These are phyloP conservation scores for Phyllosticta ampelicida DNA, from an alignment of 2,329 filamentous ascomycete genomes.

Conservation along the genomic window DNA sequence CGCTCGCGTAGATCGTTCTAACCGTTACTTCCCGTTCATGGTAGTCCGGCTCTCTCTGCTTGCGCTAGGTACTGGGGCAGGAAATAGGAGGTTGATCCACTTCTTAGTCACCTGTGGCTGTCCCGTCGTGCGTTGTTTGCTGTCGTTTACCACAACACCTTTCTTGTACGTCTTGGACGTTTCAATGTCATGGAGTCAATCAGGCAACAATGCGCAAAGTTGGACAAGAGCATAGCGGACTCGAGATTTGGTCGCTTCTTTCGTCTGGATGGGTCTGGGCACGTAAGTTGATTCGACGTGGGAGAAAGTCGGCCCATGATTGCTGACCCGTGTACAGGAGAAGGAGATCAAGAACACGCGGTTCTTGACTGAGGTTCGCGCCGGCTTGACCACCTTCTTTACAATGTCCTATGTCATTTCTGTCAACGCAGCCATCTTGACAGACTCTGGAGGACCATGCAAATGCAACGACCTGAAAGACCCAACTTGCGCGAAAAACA, in stretches of 20 bases:
- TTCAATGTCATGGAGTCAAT: slow-evolving; percentile 12
- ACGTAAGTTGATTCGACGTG: slow-evolving; percentile 56
- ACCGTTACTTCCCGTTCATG: not conserved
- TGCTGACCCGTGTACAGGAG: slow-evolving; percentile 62
- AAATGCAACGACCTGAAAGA: slow-evolving; percentile 46
- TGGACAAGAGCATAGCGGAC: slow-evolving; percentile 13
- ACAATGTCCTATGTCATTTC: slow-evolving; percentile 63
- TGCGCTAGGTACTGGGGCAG: not conserved
- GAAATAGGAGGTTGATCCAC: not conserved
- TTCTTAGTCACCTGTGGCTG: not conserved
- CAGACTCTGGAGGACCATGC: slow-evolving; percentile 62
- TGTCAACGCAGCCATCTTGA: slow-evolving; percentile 39
- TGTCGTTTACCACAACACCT: not conserved
- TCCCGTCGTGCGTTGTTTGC: not conserved
- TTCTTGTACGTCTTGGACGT: not conserved
- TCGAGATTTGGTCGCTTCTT: slow-evolving; percentile 43
- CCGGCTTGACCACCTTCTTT: slow-evolving; percentile 60
- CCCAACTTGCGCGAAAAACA: slow-evolving; percentile 44
- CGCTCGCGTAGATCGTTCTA: not conserved
- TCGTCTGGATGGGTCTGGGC: slow-evolving; percentile 68
- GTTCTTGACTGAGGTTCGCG: slow-evolving; percentile 75
- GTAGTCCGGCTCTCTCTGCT: not conserved
- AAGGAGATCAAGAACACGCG: slow-evolving; percentile 62
- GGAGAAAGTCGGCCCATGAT: slow-evolving; percentile 62
- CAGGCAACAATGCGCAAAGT: not conserved